phyloP scores from a whole-genome alignment of 805 yeast genomes.

The Priceomyces melissophilus region DNA sequence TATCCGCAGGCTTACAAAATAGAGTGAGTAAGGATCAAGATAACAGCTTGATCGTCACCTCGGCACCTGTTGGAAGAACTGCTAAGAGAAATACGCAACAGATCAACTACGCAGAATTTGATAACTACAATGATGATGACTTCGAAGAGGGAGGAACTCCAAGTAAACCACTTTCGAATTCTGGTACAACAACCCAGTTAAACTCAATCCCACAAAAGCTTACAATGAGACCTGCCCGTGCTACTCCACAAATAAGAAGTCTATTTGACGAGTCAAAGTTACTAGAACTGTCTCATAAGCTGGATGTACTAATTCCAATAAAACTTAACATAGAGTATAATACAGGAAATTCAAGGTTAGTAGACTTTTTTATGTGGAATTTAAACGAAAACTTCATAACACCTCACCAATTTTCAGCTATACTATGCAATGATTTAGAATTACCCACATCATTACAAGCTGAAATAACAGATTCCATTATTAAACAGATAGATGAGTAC shows the following conservation, averaged over 20 bases:
- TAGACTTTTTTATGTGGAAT: conserved; percentile 76
- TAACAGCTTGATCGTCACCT: conserved; percentile 62
- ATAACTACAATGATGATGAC: conserved; percentile 51
- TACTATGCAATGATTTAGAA: conserved; percentile 81
- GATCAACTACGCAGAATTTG: conserved; percentile 82
- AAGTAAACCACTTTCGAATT: conserved; percentile 9
- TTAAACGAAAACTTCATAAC: conserved; percentile 59
- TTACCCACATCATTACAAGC: conserved; percentile 63
- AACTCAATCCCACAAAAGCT: conserved; percentile 24
- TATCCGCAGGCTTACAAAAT: conserved; percentile 69
- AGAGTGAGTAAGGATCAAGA: conserved; percentile 65
- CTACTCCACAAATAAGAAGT: conserved; percentile 19
- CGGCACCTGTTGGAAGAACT: conserved; percentile 73
- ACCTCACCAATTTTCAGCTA: conserved; percentile 71
- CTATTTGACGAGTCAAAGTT: conserved; percentile 21
- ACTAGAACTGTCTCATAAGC: conserved; percentile 24
- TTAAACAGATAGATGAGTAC: conserved; percentile 77
- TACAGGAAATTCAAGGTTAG: conserved; percentile 43
- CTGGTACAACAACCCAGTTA: conserved; percentile 31
- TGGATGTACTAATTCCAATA: conserved; percentile 60
- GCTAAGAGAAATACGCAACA: conserved; percentile 69
- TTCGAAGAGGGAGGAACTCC: conserved; percentile 32
- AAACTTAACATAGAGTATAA: conserved; percentile 59
- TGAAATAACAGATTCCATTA: conserved; percentile 66
- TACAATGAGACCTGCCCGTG: conserved; percentile 19